A percentile compares a stretch with the other conserved stretches of the same genome.
Evolutionary conservation across 2,329 filamentous ascomycete species (phyloP).

Genomic region (Penicillium sp.): DNA sequence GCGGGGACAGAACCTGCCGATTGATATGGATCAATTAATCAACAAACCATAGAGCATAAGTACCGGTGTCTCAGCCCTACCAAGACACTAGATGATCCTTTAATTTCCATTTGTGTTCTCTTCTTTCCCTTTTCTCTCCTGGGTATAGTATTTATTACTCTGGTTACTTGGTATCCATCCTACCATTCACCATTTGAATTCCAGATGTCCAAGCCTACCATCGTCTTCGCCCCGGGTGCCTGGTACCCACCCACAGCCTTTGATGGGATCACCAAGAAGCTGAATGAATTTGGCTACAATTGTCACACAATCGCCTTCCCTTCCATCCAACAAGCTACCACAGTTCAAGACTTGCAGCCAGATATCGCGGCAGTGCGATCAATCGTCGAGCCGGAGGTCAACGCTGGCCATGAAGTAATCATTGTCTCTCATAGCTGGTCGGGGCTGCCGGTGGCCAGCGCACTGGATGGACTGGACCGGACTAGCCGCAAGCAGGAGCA

Average conservation of each 20-base stretch:
- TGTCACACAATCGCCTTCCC: conserved; percentile 34
- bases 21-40: neutral
- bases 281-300: conserved; percentile 24
- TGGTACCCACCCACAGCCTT: conserved; percentile 40
- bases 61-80: conserved; percentile 1
- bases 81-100: neutral
- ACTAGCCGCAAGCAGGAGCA: conserved; percentile 30
- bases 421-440: conserved; percentile 44
- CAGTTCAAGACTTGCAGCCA: conserved; percentile 30
- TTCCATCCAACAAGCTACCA: conserved; percentile 32
- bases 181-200: neutral
- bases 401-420: conserved; percentile 36
- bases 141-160: neutral
- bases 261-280: conserved; percentile 29
- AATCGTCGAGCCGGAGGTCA: conserved; percentile 35
- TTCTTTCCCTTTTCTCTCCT: neutral
- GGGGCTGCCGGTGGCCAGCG: conserved; percentile 42
- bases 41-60: neutral
- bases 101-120: neutral
- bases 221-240: conserved; percentile 38
- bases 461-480: conserved; percentile 38
- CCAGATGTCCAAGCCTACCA: conserved; percentile 31
- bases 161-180: neutral
- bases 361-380: conserved; percentile 39
- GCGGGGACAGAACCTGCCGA: neutral